Conservation (phyloP, 768 basidiomycete species). For the Lactifluus rugatus region DNA sequence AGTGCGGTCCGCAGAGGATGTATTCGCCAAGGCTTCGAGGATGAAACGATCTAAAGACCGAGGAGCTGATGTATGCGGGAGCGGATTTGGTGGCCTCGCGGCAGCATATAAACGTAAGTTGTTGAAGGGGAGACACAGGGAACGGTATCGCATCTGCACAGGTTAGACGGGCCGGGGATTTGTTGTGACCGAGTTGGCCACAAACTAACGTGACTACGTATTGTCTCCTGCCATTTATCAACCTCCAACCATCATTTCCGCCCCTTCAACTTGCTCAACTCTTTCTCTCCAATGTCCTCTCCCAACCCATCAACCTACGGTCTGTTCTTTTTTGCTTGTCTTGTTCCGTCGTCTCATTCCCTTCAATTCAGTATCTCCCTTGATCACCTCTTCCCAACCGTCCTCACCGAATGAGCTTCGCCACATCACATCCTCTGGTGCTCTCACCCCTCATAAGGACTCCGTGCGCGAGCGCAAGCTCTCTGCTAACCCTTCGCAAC, state of each 20-base stretch:
- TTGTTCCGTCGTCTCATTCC: neutral
- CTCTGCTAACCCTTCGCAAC: conserved; percentile 39
- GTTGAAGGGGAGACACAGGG: neutral
- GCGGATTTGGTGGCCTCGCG: neutral
- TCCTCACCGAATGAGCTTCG: conserved; percentile 37
- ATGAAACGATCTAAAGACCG: conserved; percentile 6
- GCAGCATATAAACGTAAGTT: neutral
- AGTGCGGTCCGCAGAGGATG: neutral
- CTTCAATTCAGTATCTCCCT: conserved; percentile 12
- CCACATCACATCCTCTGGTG: conserved; percentile 43
- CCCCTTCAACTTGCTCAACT: neutral
- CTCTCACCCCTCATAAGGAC: conserved; percentile 33
- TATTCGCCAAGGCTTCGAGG: conserved; percentile 7
- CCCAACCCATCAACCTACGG: neutral
- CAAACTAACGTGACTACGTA: neutral
- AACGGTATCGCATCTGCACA: too few species aligned
- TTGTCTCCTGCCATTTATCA: neutral
- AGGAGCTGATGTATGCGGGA: neutral
- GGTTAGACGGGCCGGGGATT: neutral
- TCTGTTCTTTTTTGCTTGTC: neutral
- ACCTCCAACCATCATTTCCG: neutral
- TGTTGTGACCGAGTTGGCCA: neutral
- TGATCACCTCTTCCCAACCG: conserved; percentile 5
- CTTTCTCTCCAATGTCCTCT: conserved; percentile 9
- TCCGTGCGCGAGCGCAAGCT: conserved; percentile 29